Evolutionary conservation across 1,284 basidiomycete species (phyloP), one percentile per base, ranked within the genome.

Genomic region (Fomes fomentarius): DNA sequence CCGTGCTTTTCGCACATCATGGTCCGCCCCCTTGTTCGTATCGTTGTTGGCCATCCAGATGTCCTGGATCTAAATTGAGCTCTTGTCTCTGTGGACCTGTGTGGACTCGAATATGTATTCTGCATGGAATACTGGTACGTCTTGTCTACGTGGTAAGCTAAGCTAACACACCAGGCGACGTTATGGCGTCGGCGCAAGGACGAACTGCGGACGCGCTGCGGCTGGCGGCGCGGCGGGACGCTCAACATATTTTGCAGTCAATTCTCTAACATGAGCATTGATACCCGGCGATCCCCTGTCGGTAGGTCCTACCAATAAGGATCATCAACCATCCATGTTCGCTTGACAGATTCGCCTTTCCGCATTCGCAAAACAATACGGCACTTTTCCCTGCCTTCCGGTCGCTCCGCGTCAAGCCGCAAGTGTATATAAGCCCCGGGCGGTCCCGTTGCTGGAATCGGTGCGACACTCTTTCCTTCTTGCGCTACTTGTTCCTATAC

Each of bases 321-420:
- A 45, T 49, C 52, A 54, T 52, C 54, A 60, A 55, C 40, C 56
- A 49, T 47, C 50, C 56, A 35, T 47, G 26, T 15, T 54, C 59
- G 56, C 51, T 54, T 61, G 59, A 61, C 59, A 61, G 59, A 56
- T 61, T 56, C 51, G 54, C 57, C 48, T 48, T 52, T 50, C 52
- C 59, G 55, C 59, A 49, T 55, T 52, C 52, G 55, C 56, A 46
- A 61, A 53, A 61, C 59, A 61, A 61, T 58, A 58, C 56, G 54
- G 59, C 44, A 48, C 28, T 22, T 54, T 56, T 54, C 50, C 55
- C 52, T 56, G 47, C 54, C 59, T 54, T 50, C 55, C 59, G 59
- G 53, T 51, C 51, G 49, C 48, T 58, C 56, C 59, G 59, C 56
- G 54, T 58, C 56, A 61, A n/a, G 6, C 51, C 59, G 56, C 48